Conservation (phyloP, 139 green algal species). For the Picochlorum sp. region DNA sequence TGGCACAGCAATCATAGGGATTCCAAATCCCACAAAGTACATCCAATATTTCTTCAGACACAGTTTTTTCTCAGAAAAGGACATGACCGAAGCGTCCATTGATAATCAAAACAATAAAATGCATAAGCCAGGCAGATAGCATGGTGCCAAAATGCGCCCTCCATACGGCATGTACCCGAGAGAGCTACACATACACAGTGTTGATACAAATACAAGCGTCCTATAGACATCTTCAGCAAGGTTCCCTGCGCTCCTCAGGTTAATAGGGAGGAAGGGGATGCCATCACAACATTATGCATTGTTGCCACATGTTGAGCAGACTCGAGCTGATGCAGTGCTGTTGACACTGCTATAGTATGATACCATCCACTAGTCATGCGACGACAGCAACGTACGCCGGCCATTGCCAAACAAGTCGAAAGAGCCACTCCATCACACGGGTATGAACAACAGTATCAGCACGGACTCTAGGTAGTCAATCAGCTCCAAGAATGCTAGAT, state of each 20-base stretch:
- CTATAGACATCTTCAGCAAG: constrained; percentile 58
- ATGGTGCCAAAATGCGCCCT: constrained; percentile 35
- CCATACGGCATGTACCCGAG: neutral
- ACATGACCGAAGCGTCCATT: constrained; percentile 49
- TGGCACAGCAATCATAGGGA: constrained; percentile 37
- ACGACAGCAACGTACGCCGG: constrained; percentile 60
- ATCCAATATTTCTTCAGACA: constrained; percentile 68
- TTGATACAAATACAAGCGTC: constrained; percentile 44
- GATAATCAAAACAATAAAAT: constrained; percentile 84
- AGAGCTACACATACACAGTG: neutral
- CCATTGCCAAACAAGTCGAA: constrained; percentile 57
- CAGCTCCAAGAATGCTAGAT: no score
- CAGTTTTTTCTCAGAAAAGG: constrained; percentile 42
- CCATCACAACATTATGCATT: neutral
- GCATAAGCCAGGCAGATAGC: constrained; percentile 68
- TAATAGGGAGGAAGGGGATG: neutral
- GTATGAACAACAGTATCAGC: no score
- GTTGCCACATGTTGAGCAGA: constrained; percentile 16
- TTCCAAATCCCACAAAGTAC: constrained; percentile 70
- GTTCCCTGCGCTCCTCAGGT: neutral
- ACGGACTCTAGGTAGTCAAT: no score
- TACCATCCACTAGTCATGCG: constrained; percentile 65
- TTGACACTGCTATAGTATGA: constrained; percentile 47
- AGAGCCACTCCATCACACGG: constrained; percentile 19
- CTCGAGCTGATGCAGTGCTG: constrained; percentile 15